A percentile compares a stretch with the other conserved stretches of the same genome.
Evolutionary conservation across 345 rosid genomes (phyloP).

Genomic region (Aquilaria sinensis): DNA sequence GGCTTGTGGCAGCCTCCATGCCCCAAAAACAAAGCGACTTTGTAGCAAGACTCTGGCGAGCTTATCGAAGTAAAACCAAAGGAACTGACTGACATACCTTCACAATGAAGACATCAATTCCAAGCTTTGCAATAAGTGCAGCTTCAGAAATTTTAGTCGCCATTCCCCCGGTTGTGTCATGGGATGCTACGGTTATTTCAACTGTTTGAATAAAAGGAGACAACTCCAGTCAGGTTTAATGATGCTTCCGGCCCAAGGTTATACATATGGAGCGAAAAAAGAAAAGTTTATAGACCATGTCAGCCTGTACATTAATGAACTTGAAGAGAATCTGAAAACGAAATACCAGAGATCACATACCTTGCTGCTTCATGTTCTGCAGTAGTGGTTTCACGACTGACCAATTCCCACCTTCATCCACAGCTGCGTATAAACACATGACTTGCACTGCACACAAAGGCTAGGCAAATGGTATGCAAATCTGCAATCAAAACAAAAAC

Average conservation of each 20-base stretch:
- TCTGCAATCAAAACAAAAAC: slow-evolving; percentile 15
- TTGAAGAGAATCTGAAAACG: too few relatives aligned
- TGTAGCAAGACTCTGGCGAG: too few relatives aligned
- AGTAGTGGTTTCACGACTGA: slow-evolving; percentile 49
- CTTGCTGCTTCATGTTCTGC: slow-evolving; percentile 35
- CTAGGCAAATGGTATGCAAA: neutral
- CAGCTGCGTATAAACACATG: slow-evolving; percentile 38
- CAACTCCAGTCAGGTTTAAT: neutral
- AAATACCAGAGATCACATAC: slow-evolving; percentile 19
- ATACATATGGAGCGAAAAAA: neutral
- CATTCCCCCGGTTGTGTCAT: slow-evolving; percentile 97
- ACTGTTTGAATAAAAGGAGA: slow-evolving; percentile 34
- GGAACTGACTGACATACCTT: slow-evolving; percentile 34
- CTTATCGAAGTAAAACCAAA: neutral
- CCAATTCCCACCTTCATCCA: slow-evolving; percentile 79
- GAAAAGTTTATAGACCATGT: neutral
- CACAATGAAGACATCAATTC: slow-evolving; percentile 84
- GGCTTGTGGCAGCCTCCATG: slow-evolving; percentile 65
- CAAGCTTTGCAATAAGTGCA: slow-evolving; percentile 82
- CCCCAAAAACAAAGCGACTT: neutral
- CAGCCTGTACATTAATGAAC: neutral
- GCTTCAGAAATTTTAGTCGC: slow-evolving; percentile 84
- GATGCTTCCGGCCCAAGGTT: too few relatives aligned
- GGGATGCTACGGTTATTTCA: slow-evolving; percentile 72
- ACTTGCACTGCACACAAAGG: neutral